phyloP scores from a whole-genome alignment of 495 filamentous ascomycete species.

The Penicillium nucicola region DNA sequence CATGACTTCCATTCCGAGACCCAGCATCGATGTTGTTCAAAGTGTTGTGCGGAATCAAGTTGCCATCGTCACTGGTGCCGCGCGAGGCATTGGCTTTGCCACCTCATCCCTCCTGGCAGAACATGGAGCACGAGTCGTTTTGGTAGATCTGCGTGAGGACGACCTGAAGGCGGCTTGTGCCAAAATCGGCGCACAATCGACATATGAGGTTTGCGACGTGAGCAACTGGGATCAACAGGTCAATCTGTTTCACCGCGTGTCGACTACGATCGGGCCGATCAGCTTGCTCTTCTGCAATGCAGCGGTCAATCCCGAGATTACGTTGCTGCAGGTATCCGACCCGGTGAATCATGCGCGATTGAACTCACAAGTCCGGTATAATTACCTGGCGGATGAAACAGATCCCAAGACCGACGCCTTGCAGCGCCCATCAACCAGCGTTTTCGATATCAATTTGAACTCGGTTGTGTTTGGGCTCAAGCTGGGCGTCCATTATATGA shows the following conservation, averaged over 20 bases:
- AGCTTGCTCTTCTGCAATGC: constrained; percentile 18
- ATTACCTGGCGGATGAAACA: constrained; percentile 15
- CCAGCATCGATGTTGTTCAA: constrained; percentile 1
- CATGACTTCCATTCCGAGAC: constrained; percentile 16
- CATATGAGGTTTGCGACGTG: constrained; percentile 19
- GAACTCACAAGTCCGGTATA: constrained; percentile 14
- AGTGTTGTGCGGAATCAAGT: constrained; percentile 7
- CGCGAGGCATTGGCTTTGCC: constrained; percentile 33
- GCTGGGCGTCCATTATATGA: constrained; percentile 18
- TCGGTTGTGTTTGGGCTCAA: constrained; percentile 19
- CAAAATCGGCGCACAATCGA: constrained; percentile 6
- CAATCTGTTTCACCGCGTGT: constrained; percentile 11
- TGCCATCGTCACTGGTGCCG: constrained; percentile 34
- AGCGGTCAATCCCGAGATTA: constrained; percentile 18
- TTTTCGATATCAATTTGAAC: constrained; percentile 18
- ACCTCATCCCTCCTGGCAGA: constrained; percentile 25
- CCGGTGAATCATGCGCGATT: constrained; percentile 2
- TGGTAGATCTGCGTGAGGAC: constrained; percentile 33
- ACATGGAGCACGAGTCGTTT: constrained; percentile 31
- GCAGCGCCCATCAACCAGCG: constrained; percentile 5
- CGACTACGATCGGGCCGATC: constrained; percentile 12
- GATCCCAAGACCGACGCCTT: background rate
- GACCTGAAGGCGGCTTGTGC: constrained; percentile 16
- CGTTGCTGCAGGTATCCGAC: constrained; percentile 8
- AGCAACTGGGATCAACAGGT: constrained; percentile 21